phyloP scores from a whole-genome alignment of 2,329 filamentous ascomycete genomes.

The Phialophora tarda region DNA sequence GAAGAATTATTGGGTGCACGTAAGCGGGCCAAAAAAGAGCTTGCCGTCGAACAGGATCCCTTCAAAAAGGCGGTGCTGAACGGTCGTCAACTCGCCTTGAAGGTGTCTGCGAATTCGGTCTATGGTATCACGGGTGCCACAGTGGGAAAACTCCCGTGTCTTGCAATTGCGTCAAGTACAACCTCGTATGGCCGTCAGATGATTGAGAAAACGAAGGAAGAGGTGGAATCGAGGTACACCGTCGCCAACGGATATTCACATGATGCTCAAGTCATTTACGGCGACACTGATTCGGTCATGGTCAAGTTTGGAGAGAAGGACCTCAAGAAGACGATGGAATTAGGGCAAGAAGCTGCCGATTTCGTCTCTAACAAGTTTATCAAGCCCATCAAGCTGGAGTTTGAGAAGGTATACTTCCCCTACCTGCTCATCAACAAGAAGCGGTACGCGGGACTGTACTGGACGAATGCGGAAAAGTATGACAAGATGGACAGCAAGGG shows the following conservation, averaged over 20 bases:
- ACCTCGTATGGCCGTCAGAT: constrained; percentile 97
- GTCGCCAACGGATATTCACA: constrained; percentile 94
- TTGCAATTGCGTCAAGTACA: constrained; percentile 94
- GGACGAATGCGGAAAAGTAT: constrained; percentile 91
- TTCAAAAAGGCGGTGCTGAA: constrained; percentile 99
- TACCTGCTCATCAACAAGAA: constrained; percentile 99
- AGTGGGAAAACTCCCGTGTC: constrained; percentile 91
- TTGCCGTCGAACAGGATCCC: constrained; percentile 85
- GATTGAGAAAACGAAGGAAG: constrained; percentile 98
- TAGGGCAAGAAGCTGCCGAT: constrained; percentile 89
- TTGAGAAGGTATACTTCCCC: constrained; percentile 98
- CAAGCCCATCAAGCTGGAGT: constrained; percentile 97
- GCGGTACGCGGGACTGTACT: constrained; percentile 95
- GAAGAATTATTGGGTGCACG: constrained; percentile 89
- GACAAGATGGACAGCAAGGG: constrained; percentile 99
- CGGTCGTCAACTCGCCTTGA: constrained; percentile 93
- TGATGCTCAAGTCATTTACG: constrained; percentile 96
- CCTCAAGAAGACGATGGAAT: constrained; percentile 84
- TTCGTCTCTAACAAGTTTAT: constrained; percentile 91
- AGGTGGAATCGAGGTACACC: constrained; percentile 87
- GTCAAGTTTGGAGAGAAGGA: constrained; percentile 95
- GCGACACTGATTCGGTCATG: constrained; percentile 99
- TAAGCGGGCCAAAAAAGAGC: constrained; percentile 91
- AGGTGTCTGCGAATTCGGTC: constrained; percentile 96
- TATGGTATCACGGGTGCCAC: constrained; percentile 97